phyloP scores from a whole-genome alignment of 1,284 basidiomycete species.

The Tilletia setariae region DNA sequence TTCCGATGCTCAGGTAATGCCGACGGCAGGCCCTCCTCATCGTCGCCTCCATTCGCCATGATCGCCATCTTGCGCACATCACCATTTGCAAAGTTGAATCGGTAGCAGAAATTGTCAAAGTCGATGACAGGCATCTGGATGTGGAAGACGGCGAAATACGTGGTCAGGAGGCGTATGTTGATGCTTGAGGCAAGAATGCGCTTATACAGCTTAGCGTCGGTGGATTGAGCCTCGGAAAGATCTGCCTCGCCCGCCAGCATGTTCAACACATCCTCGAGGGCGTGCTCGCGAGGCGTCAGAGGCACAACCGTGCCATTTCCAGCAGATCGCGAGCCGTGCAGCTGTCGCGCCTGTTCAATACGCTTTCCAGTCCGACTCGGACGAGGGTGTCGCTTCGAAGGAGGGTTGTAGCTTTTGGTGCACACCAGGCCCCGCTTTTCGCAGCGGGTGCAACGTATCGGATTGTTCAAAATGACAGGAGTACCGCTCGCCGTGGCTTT shows the following conservation, averaged over 20 bases:
- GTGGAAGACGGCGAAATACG: constrained; percentile 45
- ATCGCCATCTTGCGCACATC: constrained; percentile 43
- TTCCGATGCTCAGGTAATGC: constrained; percentile 20
- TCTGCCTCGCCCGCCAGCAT: background rate
- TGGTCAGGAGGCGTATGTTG: constrained; percentile 39
- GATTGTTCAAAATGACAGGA: constrained; percentile 16
- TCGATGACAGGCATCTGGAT: constrained; percentile 45
- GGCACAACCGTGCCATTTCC: background rate
- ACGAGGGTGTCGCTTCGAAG: constrained; percentile 41
- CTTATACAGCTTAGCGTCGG: background rate
- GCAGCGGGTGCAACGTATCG: constrained; percentile 41
- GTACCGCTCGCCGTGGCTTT: constrained; percentile 3
- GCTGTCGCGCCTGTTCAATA: constrained; percentile 48
- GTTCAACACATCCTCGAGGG: background rate
- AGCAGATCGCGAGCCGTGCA: constrained; percentile 34
- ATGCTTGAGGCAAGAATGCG: constrained; percentile 9
- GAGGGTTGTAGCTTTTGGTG: constrained; percentile 39
- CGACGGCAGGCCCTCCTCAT: constrained; percentile 26
- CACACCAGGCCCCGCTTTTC: constrained; percentile 39
- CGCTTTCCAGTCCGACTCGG: constrained; percentile 49
- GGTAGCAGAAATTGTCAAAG: constrained; percentile 40
- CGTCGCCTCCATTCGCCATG: constrained; percentile 44
- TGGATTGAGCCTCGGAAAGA: background rate
- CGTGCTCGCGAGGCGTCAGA: background rate
- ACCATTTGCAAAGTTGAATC: constrained; percentile 46